Evolutionary conservation across 2,329 filamentous ascomycete genomes (phyloP).

Genomic region (Parastagonospora nodorum): DNA sequence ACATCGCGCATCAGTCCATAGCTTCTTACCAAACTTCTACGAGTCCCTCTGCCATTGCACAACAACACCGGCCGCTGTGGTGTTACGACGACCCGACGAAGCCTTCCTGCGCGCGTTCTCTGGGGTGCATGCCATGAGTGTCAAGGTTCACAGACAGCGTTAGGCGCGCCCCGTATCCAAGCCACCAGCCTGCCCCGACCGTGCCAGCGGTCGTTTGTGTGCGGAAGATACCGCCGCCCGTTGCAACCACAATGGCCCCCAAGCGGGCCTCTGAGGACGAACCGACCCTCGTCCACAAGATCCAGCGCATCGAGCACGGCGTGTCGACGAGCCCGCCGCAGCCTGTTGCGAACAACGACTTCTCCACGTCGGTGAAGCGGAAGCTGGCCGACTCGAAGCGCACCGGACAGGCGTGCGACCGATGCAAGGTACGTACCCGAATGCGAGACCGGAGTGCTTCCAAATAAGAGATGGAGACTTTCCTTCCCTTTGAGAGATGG

Average conservation of each 20-base stretch:
- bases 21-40: not conserved
- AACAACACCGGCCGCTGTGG: not conserved
- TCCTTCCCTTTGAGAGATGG: no score
- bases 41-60: no score
- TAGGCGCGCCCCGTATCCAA: constrained; percentile 8
- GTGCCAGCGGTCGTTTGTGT: constrained; percentile 16
- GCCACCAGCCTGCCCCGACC: constrained; percentile 11
- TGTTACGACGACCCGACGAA: not conserved
- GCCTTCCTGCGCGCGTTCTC: not conserved
- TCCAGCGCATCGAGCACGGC: constrained; percentile 42
- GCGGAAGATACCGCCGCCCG: constrained; percentile 11
- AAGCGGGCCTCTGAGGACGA: constrained; percentile 32
- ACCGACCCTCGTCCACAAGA: constrained; percentile 27
- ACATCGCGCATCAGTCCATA: not conserved
- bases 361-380: constrained; percentile 53
- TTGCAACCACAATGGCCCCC: constrained; percentile 28
- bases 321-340: constrained; percentile 22
- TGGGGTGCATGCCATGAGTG: not conserved
- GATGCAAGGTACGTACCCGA: constrained; percentile 69
- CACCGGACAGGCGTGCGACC: constrained; percentile 85
- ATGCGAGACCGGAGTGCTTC: not conserved
- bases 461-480: no score
- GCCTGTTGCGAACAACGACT: constrained; percentile 33
- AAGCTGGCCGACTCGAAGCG: constrained; percentile 60
- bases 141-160: not conserved